A percentile compares a stretch with the other conserved stretches of the same genome.
These are phyloP conservation scores for Nakazawaea anatomiae DNA, from an alignment of 805 yeast genomes.

Conservation along the genomic window DNA sequence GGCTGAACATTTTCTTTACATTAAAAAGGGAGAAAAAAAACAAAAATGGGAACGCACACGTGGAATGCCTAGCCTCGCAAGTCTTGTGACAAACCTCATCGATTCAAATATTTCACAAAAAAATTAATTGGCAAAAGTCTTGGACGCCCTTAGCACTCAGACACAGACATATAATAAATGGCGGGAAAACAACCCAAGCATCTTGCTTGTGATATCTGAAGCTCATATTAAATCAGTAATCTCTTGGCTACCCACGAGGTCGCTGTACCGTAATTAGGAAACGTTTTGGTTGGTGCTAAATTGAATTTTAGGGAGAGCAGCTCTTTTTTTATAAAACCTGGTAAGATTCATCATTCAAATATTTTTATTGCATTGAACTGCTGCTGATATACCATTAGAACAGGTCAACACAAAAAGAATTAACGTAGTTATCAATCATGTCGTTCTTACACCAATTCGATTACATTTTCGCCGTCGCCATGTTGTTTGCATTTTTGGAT, in stretches of 20 bases:
- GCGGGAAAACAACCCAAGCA: too few species aligned
- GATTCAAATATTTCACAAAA: neutral
- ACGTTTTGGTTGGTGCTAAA: too few species aligned
- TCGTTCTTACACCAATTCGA: constrained; percentile 51
- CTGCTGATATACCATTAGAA: too few species aligned
- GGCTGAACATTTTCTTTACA: neutral
- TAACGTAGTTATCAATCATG: neutral
- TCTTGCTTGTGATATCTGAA: too few species aligned
- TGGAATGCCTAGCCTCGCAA: constrained; percentile 1
- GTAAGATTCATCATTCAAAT: too few species aligned
- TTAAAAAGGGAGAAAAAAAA: neutral
- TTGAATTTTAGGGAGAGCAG: too few species aligned
- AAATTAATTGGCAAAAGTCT: too few species aligned
- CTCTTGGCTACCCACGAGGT: constrained; percentile 3
- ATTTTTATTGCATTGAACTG: too few species aligned
- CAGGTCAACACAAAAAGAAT: too few species aligned
- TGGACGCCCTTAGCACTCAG: too few species aligned
- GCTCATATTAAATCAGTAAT: too few species aligned
- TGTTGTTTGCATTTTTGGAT: constrained; percentile 69
- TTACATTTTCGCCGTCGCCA: constrained; percentile 62
- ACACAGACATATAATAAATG: too few species aligned
- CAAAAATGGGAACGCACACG: neutral
- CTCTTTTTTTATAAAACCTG: neutral
- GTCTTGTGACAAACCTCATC: constrained; percentile 1
- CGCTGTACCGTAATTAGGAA: neutral